A percentile compares a stretch with the other conserved stretches of the same genome.
Evolutionary conservation across 129 eudicot genomes (phyloP).

Genomic region (Escallonia herrerae): DNA sequence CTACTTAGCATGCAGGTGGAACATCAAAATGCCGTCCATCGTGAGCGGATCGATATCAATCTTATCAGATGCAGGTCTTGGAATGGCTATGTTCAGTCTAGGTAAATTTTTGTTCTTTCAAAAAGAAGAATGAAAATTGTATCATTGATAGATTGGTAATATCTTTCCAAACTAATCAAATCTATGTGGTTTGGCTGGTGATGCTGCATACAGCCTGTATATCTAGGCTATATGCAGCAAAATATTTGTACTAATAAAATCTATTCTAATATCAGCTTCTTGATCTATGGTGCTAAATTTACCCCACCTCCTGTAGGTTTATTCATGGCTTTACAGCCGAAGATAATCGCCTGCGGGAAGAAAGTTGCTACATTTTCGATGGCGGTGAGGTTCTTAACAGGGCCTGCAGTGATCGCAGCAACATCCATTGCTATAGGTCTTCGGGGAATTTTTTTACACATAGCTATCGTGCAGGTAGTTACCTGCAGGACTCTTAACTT

Average conservation of each 20-base stretch:
- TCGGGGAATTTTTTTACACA: constrained; percentile 81
- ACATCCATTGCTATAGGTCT: constrained; percentile 93
- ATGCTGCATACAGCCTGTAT: too few species aligned
- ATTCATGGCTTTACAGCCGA: constrained; percentile 98
- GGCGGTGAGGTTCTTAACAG: constrained; percentile 96
- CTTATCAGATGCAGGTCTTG: constrained; percentile 96
- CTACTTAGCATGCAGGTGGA: constrained; percentile 39
- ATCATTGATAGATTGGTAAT: neutral
- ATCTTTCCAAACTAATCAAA: neutral
- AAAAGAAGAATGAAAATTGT: neutral
- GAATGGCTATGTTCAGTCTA: constrained; percentile 99
- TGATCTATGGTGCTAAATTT: too few species aligned
- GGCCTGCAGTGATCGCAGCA: constrained; percentile 98
- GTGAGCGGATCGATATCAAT: constrained; percentile 87
- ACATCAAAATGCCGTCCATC: constrained; percentile 89
- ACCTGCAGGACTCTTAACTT: too few species aligned
- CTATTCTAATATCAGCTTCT: too few species aligned
- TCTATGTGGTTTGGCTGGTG: too few species aligned
- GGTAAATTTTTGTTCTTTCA: constrained; percentile 29
- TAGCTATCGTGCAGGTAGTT: constrained; percentile 89
- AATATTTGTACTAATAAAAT: too few species aligned
- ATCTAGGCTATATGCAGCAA: too few species aligned
- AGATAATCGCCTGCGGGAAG: constrained; percentile 90
- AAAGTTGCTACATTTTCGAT: constrained; percentile 85
- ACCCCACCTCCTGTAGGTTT: constrained; percentile 38